Percentiles rank a stretch among this genome's conserved stretches.
Conservation (phyloP, 305 asterid species). For the Fraxinus albicans region DNA sequence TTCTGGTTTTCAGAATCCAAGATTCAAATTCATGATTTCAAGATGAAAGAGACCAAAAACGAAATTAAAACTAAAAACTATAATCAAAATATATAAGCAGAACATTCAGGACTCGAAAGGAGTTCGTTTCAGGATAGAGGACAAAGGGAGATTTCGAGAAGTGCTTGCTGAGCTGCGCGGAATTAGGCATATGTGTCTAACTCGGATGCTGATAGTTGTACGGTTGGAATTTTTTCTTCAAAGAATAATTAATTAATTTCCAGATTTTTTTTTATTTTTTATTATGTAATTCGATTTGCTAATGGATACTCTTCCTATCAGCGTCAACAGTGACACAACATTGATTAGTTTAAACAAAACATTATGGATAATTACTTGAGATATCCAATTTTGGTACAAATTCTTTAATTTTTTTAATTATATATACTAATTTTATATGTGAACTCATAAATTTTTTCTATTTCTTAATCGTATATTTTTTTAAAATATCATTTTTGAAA, state of each 20-base stretch:
- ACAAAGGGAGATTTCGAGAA: slow-evolving; percentile 21
- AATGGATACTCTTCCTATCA: background rate
- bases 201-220: background rate
- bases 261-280: background rate
- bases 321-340: background rate
- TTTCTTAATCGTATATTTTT: too few species aligned
- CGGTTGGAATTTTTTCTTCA: slow-evolving; percentile 10
- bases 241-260: background rate
- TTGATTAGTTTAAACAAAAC: background rate
- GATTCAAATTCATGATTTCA: slow-evolving; percentile 9
- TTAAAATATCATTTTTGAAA: too few species aligned
- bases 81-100: background rate
- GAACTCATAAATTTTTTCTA: background rate
- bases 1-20: slow-evolving; percentile 25
- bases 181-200: background rate
- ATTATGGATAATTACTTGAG: background rate
- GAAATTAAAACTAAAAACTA: background rate
- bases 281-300: background rate
- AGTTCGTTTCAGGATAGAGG: slow-evolving; percentile 4
- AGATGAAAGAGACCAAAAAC: slow-evolving; percentile 15
- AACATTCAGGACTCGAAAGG: background rate
- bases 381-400: background rate
- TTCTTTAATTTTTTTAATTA: too few species aligned
- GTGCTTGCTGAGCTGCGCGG: slow-evolving; percentile 11
- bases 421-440: too few species aligned